Base-by-base conservation (phyloP, 179 eudicot genomes). In the Heliamphora pulchella region DNA sequence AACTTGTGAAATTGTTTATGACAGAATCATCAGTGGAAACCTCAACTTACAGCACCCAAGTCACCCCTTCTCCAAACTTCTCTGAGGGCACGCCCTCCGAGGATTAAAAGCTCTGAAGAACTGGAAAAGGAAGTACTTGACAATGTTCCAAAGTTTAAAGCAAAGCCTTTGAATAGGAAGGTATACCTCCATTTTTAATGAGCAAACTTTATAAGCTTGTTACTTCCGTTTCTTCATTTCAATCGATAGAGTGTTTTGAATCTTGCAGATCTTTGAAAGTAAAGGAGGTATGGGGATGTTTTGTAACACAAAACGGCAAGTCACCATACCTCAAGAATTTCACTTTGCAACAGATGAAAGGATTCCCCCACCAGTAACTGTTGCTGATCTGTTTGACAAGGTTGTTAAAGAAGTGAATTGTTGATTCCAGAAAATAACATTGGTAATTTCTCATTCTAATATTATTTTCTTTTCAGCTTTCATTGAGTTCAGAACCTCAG, bases 161-260 rank as follows among this genome's bases (percentile, higher is more conserved):
- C 99, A 81, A 91, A 91, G 74, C 97, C 98, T 83, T 82, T 92
- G 84, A 96, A 92, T 82, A 92, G 83, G 84, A 96, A 92, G 96
- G 99, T 92, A 86, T 1, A n/a, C 14, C 13, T 65, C 13, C 22
- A n/a, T 17, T 13, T 39, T 68, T 31, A 58, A 6, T 20, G 5
- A 68, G 72, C 5, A 43, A 22, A 15, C 17, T 2, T 13, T 44
- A 17, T 46, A 53, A 57, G 39, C 53, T 1, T 57, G 15, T 44
- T 75, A 58, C 64, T 72, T 55, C 51, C 43, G 61, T 61, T 48
- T 70, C 48, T 46, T 65, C 58, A 20, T 17, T 55, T 44, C n/a
- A 47, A 70, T n/a, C 73, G 17, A 15, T 67, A 2, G 3, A 46
- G 44, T 75, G 17, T 22, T 31, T 67, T 41, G 67, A 55, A 75